Conservation (phyloP, 345 rosid genomes). For the Pistacia atlantica region DNA sequence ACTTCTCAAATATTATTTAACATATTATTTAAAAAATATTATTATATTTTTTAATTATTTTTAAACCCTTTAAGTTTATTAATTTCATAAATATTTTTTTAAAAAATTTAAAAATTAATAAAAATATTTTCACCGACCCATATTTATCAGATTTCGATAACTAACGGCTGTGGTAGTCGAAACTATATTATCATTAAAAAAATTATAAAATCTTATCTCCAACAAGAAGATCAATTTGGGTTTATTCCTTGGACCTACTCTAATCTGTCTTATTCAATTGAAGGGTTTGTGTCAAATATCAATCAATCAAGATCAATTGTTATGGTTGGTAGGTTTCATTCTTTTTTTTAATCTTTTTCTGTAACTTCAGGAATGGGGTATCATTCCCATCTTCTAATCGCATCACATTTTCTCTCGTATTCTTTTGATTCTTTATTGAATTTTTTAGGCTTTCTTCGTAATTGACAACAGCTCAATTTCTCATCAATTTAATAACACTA, state of each 20-base stretch:
- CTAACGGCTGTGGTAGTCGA: no score
- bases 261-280: background rate
- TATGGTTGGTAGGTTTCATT: background rate
- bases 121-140: no score
- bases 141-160: no score
- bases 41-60: no score
- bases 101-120: no score
- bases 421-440: background rate
- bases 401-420: background rate
- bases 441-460: background rate
- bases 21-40: no score
- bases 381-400: background rate
- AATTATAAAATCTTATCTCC: background rate
- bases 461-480: background rate
- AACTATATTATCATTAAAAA: background rate
- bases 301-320: slow-evolving; percentile 13
- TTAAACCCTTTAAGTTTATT: no score
- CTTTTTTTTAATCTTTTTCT: background rate
- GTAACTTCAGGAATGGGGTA: background rate
- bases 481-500: no score
- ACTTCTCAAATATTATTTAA: no score
- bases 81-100: no score
- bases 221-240: background rate
- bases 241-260: slow-evolving; percentile 11
- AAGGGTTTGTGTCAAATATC: slow-evolving; percentile 10